Percentiles rank a stretch among this genome's conserved stretches.
Conservation (phyloP, 1,284 basidiomycete genomes). For the Fistulina hepatica region DNA sequence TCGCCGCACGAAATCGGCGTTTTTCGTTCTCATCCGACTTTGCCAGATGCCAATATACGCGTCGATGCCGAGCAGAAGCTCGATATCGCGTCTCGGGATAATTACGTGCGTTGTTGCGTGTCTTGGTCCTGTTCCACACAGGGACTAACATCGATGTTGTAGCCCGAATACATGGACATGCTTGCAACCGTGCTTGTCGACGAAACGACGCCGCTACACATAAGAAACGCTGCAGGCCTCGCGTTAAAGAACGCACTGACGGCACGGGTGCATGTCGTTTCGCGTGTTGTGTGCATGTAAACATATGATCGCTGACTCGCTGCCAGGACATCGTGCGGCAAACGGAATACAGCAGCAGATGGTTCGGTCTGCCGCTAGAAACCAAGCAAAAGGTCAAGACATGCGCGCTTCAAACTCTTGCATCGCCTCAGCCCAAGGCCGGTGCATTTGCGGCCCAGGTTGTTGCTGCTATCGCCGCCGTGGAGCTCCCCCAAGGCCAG, state of each 20-base stretch:
- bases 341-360: slow-evolving; percentile 66
- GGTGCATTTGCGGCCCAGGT: slow-evolving; percentile 89
- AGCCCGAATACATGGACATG: slow-evolving; percentile 86
- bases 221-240: slow-evolving; percentile 90
- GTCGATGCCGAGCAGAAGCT: slow-evolving; percentile 82
- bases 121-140: slow-evolving; percentile 16
- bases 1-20: slow-evolving; percentile 14
- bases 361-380: slow-evolving; percentile 65
- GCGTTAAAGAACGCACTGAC: slow-evolving; percentile 95
- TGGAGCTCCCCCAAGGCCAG: slow-evolving; percentile 80
- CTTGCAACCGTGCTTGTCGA: slow-evolving; percentile 76
- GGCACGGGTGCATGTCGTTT: slow-evolving; percentile 63
- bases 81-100: slow-evolving; percentile 73
- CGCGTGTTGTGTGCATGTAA: slow-evolving; percentile 11
- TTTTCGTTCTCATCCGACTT: slow-evolving; percentile 11
- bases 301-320: slow-evolving; percentile 9
- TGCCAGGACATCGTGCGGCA: slow-evolving; percentile 70
- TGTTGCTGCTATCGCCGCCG: slow-evolving; percentile 85
- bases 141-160: slow-evolving; percentile 17
- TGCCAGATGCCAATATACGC: slow-evolving; percentile 72
- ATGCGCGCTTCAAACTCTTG: slow-evolving; percentile 75
- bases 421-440: slow-evolving; percentile 61
- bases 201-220: slow-evolving; percentile 59
- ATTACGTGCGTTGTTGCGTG: slow-evolving; percentile 53
- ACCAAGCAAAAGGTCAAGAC: slow-evolving; percentile 83